Percentiles rank a stretch among this genome's conserved stretches.
Conservation (phyloP, 805 yeast species). For the Metschnikowia colocasiae region DNA sequence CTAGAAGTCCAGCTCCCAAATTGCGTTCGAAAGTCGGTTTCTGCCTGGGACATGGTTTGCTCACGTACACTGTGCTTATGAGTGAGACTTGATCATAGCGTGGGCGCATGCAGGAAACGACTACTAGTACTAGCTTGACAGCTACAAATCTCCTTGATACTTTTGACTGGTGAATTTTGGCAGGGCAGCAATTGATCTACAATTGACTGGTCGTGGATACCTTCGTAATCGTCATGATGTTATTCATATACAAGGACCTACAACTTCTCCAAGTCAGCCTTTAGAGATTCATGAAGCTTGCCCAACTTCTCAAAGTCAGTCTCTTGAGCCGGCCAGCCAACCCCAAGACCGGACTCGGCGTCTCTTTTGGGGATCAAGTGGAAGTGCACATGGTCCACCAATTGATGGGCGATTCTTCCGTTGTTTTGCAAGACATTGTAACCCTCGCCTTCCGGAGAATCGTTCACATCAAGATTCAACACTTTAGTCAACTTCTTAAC, state of each 20-base stretch:
- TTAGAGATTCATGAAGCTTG: conserved; percentile 58
- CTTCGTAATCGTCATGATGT: not conserved
- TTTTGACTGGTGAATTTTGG: not conserved
- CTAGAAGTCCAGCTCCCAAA: conserved; percentile 20
- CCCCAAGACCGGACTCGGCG: conserved; percentile 67
- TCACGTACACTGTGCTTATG: not conserved
- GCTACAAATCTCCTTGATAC: not conserved
- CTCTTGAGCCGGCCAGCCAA: conserved; percentile 92
- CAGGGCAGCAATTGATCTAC: not conserved
- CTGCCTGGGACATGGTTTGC: conserved; percentile 18
- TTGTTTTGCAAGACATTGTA: conserved; percentile 91
- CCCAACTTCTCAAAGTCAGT: conserved; percentile 74
- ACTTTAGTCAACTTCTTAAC: conserved; percentile 82
- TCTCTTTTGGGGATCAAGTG: conserved; percentile 91
- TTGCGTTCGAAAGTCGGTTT: conserved; percentile 19
- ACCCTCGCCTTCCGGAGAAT: conserved; percentile 63
- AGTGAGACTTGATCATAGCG: not conserved
- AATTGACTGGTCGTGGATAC: not conserved
- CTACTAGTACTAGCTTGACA: not conserved
- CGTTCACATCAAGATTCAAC: conserved; percentile 59
- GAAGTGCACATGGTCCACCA: conserved; percentile 93
- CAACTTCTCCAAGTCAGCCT: conserved; percentile 23
- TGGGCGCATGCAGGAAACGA: not conserved
- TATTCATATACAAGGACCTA: not conserved
- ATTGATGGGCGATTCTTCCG: conserved; percentile 93